These are phyloP conservation scores for Panellus pusillus DNA, from an alignment of 768 basidiomycete genomes.

Conservation along the genomic window DNA sequence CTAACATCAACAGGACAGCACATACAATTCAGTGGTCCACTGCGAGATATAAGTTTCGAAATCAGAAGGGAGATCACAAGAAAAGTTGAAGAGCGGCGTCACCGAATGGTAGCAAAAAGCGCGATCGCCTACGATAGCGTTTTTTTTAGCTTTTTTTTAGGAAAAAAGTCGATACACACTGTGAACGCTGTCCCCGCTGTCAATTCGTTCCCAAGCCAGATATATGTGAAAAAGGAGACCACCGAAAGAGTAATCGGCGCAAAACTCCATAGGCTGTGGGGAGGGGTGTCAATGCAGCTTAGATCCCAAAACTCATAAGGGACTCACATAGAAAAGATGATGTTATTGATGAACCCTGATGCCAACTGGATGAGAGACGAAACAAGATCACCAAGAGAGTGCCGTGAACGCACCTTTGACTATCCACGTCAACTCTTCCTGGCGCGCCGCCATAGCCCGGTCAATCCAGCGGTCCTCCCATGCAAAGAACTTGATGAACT, in stretches of 20 bases:
- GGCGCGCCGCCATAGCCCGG: slow-evolving; percentile 61
- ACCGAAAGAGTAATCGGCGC: slow-evolving; percentile 82
- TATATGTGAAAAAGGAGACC: slow-evolving; percentile 74
- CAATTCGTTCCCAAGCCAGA: slow-evolving; percentile 69
- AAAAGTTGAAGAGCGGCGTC: too few relatives aligned
- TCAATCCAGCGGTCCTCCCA: slow-evolving; percentile 78
- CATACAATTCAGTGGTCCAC: too few relatives aligned
- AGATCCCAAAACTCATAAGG: too few relatives aligned
- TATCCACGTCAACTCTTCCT: slow-evolving; percentile 74
- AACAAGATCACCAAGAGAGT: not conserved
- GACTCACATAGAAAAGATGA: not conserved
- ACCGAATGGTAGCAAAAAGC: slow-evolving; percentile 43
- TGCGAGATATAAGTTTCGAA: too few relatives aligned
- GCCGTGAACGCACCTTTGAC: slow-evolving; percentile 48
- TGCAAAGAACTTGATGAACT: slow-evolving; percentile 83
- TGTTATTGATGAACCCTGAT: not conserved
- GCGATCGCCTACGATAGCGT: slow-evolving; percentile 28
- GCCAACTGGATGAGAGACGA: not conserved
- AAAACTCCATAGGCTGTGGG: slow-evolving; percentile 24
- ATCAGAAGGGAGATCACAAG: too few relatives aligned
- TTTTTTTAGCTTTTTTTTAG: too few relatives aligned
- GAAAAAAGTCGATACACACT: too few relatives aligned
- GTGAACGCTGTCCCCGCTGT: slow-evolving; percentile 85
- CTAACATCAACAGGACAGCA: too few relatives aligned
- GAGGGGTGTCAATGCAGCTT: too few relatives aligned